Evolutionary conservation across 345 rosid species (phyloP).

Genomic region (Ricinus communis): DNA sequence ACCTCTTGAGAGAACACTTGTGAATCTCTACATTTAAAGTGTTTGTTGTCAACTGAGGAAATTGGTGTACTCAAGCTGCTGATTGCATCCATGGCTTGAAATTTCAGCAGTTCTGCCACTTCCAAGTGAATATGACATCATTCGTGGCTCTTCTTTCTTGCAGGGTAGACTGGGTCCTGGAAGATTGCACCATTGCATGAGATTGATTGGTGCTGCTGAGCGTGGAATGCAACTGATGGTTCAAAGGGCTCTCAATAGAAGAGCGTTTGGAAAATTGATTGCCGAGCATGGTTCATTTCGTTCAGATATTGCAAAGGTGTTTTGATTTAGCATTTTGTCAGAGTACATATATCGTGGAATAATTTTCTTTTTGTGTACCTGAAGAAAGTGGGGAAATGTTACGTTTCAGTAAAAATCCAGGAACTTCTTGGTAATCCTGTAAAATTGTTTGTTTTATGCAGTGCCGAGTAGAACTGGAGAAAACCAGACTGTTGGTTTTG

Average conservation of each 20-base stretch:
- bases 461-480: conserved; percentile 86
- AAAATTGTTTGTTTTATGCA: conserved; percentile 28
- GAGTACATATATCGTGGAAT: background rate
- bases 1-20: background rate
- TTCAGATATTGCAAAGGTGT: conserved; percentile 85
- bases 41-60: background rate
- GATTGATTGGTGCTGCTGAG: conserved; percentile 95
- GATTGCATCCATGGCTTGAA: background rate
- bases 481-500: conserved; percentile 74
- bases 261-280: conserved; percentile 77
- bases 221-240: conserved; percentile 96
- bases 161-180: conserved; percentile 99
- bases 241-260: conserved; percentile 76
- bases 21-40: background rate
- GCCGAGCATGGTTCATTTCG: conserved; percentile 89
- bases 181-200: conserved; percentile 98
- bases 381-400: background rate
- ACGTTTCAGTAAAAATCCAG: background rate
- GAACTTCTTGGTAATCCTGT: background rate
- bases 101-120: background rate
- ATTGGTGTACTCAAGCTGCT: background rate
- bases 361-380: background rate
- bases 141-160: conserved; percentile 22
- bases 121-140: background rate
- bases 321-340: background rate